Percentiles rank a stretch among this genome's conserved stretches.
These are phyloP conservation scores for Leccinum disarticulatum DNA, from an alignment of 768 basidiomycete genomes.

Conservation along the genomic window DNA sequence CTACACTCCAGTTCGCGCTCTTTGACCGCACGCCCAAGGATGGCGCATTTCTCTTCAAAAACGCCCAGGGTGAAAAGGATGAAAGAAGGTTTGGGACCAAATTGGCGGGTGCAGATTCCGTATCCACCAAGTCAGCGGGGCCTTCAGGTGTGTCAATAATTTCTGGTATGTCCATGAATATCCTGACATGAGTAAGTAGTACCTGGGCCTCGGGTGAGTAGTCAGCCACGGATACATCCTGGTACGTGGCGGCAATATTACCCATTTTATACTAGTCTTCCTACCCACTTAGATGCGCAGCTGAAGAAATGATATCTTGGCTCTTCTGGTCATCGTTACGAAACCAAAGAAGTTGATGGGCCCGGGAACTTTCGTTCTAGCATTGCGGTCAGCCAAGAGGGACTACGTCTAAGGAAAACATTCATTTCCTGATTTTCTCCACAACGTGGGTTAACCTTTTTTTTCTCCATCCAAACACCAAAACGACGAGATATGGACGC, in stretches of 20 bases:
- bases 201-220: slow-evolving; percentile 4
- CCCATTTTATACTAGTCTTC: slow-evolving; percentile 7
- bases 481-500: slow-evolving; percentile 1
- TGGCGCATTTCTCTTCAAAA: not conserved
- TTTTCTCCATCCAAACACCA: not conserved
- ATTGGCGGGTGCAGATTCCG: slow-evolving; percentile 12
- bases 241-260: slow-evolving; percentile 24
- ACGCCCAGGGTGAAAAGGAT: not conserved
- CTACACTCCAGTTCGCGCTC: slow-evolving; percentile 1
- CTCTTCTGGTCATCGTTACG: slow-evolving; percentile 12
- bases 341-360: slow-evolving; percentile 12
- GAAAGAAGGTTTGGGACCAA: not conserved
- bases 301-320: slow-evolving; percentile 11
- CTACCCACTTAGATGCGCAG: slow-evolving; percentile 9
- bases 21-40: slow-evolving; percentile 13
- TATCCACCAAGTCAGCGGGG: slow-evolving; percentile 7
- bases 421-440: not conserved
- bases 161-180: slow-evolving; percentile 13
- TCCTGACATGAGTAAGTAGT: slow-evolving; percentile 11
- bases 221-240: not conserved
- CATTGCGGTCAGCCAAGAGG: not conserved
- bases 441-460: slow-evolving; percentile 31
- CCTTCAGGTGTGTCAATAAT: slow-evolving; percentile 16
- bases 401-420: not conserved
- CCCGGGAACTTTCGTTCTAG: not conserved